Evolutionary conservation across 495 filamentous ascomycete genomes (phyloP).

Genomic region (Aspergillus coremiiformis): DNA sequence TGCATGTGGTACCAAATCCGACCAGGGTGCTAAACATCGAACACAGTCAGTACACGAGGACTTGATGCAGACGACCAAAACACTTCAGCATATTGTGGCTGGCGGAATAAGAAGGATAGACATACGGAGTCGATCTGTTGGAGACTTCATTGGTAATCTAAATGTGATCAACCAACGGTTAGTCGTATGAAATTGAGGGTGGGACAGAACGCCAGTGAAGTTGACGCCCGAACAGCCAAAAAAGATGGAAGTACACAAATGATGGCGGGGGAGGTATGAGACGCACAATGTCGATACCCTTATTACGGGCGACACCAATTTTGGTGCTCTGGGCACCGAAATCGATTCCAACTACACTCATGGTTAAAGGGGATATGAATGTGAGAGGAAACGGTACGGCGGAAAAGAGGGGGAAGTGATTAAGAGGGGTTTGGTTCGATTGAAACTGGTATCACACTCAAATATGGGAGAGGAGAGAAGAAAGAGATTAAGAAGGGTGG

Average conservation of each 20-base stretch:
- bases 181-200: slow-evolving; percentile 6
- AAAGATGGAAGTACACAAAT: not conserved
- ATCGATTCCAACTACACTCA: slow-evolving; percentile 85
- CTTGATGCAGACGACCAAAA: not conserved
- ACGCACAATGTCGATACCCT: slow-evolving; percentile 98
- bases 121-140: slow-evolving; percentile 91
- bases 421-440: slow-evolving; percentile 27
- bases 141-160: slow-evolving; percentile 99
- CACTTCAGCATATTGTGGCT: no score
- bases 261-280: slow-evolving; percentile 22
- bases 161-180: slow-evolving; percentile 10
- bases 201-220: not conserved
- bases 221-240: not conserved
- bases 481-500: slow-evolving; percentile 20
- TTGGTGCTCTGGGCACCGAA: slow-evolving; percentile 96
- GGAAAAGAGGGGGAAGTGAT: slow-evolving; percentile 13
- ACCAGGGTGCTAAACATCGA: slow-evolving; percentile 66
- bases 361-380: slow-evolving; percentile 33
- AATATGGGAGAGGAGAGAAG: slow-evolving; percentile 16
- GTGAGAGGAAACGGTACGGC: slow-evolving; percentile 10
- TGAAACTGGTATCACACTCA: slow-evolving; percentile 10
- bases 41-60: slow-evolving; percentile 28
- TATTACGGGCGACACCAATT: slow-evolving; percentile 93
- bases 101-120: not conserved
- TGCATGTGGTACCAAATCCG: slow-evolving; percentile 85